These are phyloP conservation scores for Juglanconis oblonga DNA, from an alignment of 2,329 filamentous ascomycete genomes.

Conservation along the genomic window DNA sequence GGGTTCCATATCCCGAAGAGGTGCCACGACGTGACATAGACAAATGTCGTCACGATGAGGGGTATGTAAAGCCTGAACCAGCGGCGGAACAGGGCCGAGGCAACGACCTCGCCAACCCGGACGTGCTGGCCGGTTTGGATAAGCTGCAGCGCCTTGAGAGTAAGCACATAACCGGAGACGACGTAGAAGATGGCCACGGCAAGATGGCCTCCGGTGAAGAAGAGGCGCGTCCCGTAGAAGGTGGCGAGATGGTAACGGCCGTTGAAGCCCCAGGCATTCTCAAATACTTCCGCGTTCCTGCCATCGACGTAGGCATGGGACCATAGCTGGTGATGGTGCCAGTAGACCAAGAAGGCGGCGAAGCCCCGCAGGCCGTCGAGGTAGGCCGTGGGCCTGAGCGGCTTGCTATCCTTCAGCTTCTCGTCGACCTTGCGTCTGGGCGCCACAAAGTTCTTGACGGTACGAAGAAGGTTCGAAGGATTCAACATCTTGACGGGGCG, in stretches of 20 bases:
- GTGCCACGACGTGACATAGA: slow-evolving; percentile 3
- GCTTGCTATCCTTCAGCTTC: background rate
- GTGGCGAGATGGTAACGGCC: slow-evolving; percentile 4
- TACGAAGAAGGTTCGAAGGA: background rate
- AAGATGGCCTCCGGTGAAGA: slow-evolving; percentile 10
- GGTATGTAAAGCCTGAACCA: slow-evolving; percentile 6
- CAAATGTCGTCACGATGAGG: slow-evolving; percentile 7
- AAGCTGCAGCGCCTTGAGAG: background rate
- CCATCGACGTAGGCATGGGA: background rate
- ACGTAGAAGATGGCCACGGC: slow-evolving; percentile 10
- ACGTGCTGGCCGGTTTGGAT: background rate
- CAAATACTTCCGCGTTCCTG: background rate
- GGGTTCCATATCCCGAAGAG: slow-evolving; percentile 7
- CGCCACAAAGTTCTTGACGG: background rate
- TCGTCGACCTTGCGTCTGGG: slow-evolving; percentile 10
- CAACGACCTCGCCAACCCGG: slow-evolving; percentile 3
- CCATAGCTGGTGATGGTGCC: slow-evolving; percentile 5
- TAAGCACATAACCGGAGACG: slow-evolving; percentile 14
- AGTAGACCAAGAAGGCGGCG: slow-evolving; percentile 11
- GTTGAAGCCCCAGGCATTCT: slow-evolving; percentile 1
- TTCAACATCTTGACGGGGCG: slow-evolving; percentile 3
- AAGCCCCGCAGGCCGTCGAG: slow-evolving; percentile 8
- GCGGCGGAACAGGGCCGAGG: slow-evolving; percentile 7
- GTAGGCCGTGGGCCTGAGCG: slow-evolving; percentile 5
- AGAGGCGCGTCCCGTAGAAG: slow-evolving; percentile 1